Conservation (phyloP, 2,329 filamentous ascomycete genomes). For the Pseudogymnoascus sp. region DNA sequence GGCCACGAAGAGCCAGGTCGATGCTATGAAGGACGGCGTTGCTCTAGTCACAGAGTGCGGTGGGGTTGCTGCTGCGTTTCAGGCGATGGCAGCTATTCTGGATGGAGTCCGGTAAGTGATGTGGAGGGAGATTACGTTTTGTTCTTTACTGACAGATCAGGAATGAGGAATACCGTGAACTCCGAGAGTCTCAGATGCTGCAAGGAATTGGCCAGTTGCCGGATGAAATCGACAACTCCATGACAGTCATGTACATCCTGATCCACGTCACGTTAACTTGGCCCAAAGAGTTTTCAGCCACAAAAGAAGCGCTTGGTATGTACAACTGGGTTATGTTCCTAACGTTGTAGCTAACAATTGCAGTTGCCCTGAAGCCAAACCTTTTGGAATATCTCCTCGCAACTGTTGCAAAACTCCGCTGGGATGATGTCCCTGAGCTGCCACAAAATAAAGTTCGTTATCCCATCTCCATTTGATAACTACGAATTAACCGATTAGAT, state of each 20-base stretch:
- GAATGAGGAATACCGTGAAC: constrained; percentile 28
- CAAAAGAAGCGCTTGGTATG: background rate
- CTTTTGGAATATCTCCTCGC: constrained; percentile 68
- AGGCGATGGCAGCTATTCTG: constrained; percentile 27
- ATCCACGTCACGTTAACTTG: constrained; percentile 52
- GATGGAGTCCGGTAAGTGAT: constrained; percentile 29
- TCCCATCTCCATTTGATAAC: constrained; percentile 16
- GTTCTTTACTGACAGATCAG: constrained; percentile 35
- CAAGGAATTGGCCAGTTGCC: constrained; percentile 29
- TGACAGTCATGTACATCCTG: constrained; percentile 56
- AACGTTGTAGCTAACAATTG: constrained; percentile 19
- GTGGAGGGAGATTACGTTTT: constrained; percentile 38
- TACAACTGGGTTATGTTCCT: background rate
- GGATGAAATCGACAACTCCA: constrained; percentile 56
- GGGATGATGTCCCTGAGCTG: constrained; percentile 60
- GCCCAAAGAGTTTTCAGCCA: constrained; percentile 38
- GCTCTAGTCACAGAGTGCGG: constrained; percentile 45
- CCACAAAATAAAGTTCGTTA: constrained; percentile 56
- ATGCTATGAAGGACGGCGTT: constrained; percentile 51
- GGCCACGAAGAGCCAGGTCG: constrained; percentile 51
- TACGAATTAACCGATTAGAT: constrained; percentile 42
- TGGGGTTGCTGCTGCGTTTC: constrained; percentile 24
- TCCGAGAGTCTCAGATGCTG: constrained; percentile 20
- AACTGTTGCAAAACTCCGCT: constrained; percentile 61
- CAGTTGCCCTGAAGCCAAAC: constrained; percentile 54